Base-by-base conservation (phyloP, 73 alveolate genomes). In the Paraurostyla sp. region DNA sequence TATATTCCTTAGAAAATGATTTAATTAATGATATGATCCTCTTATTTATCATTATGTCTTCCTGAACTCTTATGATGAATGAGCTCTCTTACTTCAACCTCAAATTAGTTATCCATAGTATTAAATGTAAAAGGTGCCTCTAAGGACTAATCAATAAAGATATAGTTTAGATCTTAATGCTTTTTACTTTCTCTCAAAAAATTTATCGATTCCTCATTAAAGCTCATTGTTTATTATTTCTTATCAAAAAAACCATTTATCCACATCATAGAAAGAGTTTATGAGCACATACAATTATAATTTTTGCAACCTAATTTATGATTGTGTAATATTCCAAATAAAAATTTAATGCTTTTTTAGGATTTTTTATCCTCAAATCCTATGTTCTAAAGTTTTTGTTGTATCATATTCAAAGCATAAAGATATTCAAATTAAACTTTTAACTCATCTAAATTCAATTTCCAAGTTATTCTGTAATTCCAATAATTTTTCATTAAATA, bases 391-490 rank as follows among this genome's bases (percentile, higher is more conserved):
- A 40, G 13, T 38, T 65, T 18, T 65, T 65, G 11, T 1, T 1
- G 9, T 6, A 65, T 65, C 41, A 38, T 7, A 7, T 59, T 2
- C 20, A 65, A 13, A 1, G 82, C 82, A 38, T 40, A 65, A 40
- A 9, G 6, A 40, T 65, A 65, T 16, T 65, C 82, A 38, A 65
- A 38, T 40, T 65, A 16, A 11, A 65, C 18, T 38, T 65, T 65
- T 11, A 65, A 58, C 3, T 20, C 6, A 40, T 65, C 41, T 38
- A 40, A 18, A 65, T 65, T 65, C 6, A 65, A 11, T 35, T 40
- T 65, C 82, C 82, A 65, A 65, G 41, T 15, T 7, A 65, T 65
- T 11, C 82, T 25, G 25, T 65, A 38, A 1, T 38, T 9, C 82
- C 82, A 65, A 40, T 65, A 38, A 2, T 11, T 25, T 22, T 23